Evolutionary conservation across 106 monocot genomes (phyloP), one percentile per base, ranked within the genome.

Genomic region (Phalaenopsis aphrodite): DNA sequence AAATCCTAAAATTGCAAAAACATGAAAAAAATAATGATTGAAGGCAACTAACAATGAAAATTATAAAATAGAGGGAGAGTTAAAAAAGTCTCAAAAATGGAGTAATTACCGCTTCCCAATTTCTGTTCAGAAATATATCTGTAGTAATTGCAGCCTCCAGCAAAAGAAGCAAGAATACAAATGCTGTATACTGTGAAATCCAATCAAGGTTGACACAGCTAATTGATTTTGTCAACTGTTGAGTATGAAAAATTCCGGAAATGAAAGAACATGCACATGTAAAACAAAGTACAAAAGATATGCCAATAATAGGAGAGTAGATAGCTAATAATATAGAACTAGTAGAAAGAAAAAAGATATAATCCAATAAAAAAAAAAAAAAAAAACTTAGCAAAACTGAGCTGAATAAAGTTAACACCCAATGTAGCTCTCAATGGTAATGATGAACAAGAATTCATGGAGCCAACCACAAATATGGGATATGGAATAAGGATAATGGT

Each of bases 81-180:
- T 5, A 12, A 69, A 69, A 2, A 69, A 30, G 39, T 4, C 69
- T 12, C 8, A 37, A 30, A 69, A 69, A 81, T 12, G 41, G 30
- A 65, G 49, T 78, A 38, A 67, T 45, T 85, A 96, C 96, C 91
- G 90, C 93, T 84, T 96, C 93, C 96, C 96, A 96, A 55, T 85
- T 84, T 38, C 81, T 82, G 76, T 96, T 96, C 24, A 96, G 84
- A 80, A 96, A 91, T 47, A 93, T 79, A 82, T 93, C 96, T 42
- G 90, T 81, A 82, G 85, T 87, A 41, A 91, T 65, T 56, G 87
- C 91, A 82, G 88, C 91, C 83, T 96, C 96, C 79, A 93, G 68
- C 56, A 88, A 49, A 68, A 96, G 38, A 42, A 96, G 84, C 56
- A 86, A 56, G 45, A 88, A 79, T 41, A 91, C 77, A 68, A 88